Evolutionary conservation across 2,329 filamentous ascomycete species (phyloP), one percentile per base, ranked within the genome.

Genomic region (Apiospora hydei): DNA sequence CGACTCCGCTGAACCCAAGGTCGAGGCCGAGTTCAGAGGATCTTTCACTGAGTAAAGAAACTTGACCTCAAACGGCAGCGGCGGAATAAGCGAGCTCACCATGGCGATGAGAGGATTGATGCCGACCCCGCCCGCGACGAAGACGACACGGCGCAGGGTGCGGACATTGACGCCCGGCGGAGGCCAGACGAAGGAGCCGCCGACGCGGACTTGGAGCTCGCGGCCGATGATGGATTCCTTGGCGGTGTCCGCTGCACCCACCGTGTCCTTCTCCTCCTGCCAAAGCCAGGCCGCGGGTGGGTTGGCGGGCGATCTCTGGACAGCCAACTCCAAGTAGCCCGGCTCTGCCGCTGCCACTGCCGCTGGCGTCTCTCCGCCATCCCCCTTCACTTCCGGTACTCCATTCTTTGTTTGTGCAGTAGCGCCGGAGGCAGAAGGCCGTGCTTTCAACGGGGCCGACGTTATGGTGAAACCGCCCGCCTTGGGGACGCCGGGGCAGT

Each of bases 381-480:
- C 21, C 30, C 6, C 34, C 57, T 30, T 11, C 7, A 16, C 3
- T 11, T 10, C 14, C 3, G 18, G 34, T 26, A 24, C 4, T 13
- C 1, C 4, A 43, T 43, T 18, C 38, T 16, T 34, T 41, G 41
- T n/a, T 26, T 13, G 13, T 24, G 10, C 46, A 34, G 7, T 21
- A 46, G 1, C 51, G 26, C 21, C 75, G 75, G 14, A 78, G 78
- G 51, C 46, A 16, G 73, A 76, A 67, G 80, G 73, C 30, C 81
- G 73, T 3, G 89, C 87, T 71, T 86, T 83, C 57, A 86, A 87
- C 0, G 94, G 94, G 0, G 92, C 84, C 1, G 93, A 96, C 8
- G 94, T 96, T 75, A 97, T 93, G 57, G 94, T 97, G 85, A 97
- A 98, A 72, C 95, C 95, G 46, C 95, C 95, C 4, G 94, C 91